These are phyloP conservation scores for Amanita subjunquillea DNA, from an alignment of 768 basidiomycete species.

Conservation along the genomic window DNA sequence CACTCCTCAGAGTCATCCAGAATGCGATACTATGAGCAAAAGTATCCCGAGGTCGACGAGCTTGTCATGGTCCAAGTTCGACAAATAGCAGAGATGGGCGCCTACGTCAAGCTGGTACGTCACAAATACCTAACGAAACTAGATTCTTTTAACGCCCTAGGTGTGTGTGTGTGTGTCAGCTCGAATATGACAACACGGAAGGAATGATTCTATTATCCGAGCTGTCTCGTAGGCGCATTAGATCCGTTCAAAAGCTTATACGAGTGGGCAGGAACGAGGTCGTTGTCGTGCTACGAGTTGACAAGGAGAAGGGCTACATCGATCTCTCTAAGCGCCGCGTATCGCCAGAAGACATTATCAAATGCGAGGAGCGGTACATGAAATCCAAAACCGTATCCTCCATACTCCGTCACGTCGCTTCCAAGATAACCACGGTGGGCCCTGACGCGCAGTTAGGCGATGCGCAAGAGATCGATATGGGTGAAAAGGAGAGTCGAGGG, in stretches of 20 bases:
- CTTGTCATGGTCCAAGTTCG: slow-evolving; percentile 99
- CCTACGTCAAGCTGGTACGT: slow-evolving; percentile 93
- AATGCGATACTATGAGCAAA: slow-evolving; percentile 91
- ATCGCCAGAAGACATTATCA: slow-evolving; percentile 95
- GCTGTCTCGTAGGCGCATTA: slow-evolving; percentile 89
- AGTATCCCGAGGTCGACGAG: slow-evolving; percentile 94
- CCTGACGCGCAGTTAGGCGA: slow-evolving; percentile 21
- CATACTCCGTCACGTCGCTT: slow-evolving; percentile 85
- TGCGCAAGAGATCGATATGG: slow-evolving; percentile 17
- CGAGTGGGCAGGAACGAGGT: slow-evolving; percentile 97
- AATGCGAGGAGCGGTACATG: slow-evolving; percentile 97
- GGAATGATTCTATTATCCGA: slow-evolving; percentile 99
- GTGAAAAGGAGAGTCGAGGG: slow-evolving; percentile 35
- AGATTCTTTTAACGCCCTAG: neutral
- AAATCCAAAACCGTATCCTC: slow-evolving; percentile 95
- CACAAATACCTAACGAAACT: neutral
- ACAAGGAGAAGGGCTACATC: slow-evolving; percentile 99
- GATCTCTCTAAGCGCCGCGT: slow-evolving; percentile 98
- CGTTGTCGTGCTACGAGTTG: slow-evolving; percentile 94
- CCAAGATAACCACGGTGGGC: slow-evolving; percentile 53
- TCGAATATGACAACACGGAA: slow-evolving; percentile 98
- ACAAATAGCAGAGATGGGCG: slow-evolving; percentile 99
- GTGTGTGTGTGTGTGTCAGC: slow-evolving; percentile 31
- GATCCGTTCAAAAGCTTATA: slow-evolving; percentile 97
- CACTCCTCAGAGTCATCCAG: slow-evolving; percentile 2